Base-by-base conservation (phyloP, 2,329 filamentous ascomycete species). In the Stagonosporopsis rhizophila region DNA sequence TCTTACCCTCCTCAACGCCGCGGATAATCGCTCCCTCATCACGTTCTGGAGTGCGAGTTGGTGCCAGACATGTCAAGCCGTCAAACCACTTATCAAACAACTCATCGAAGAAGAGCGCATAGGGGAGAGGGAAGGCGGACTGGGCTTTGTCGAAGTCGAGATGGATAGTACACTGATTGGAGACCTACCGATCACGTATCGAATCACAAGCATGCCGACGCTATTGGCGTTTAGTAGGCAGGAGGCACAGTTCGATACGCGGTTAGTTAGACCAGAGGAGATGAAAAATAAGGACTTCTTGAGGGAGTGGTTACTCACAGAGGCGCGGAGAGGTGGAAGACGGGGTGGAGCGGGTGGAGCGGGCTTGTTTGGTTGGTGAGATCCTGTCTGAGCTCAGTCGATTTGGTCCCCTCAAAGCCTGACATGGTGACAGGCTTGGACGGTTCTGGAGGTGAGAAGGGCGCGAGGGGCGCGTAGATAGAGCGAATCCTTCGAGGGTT, bases 11-110 rank as follows among this genome's bases (percentile, higher is more conserved):
- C 76, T 81, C 58, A 80, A 78, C 15, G 76, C 80, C 9, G 78
- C 75, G 60, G 75, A 70, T 12, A 76, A 79, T 38, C 70, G 73
- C 8, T 74, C 80, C 0, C 67, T 83, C 0, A 75, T 83, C 40
- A 83, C 81, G 0, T 68, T 83, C 11, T 83, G 81, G 81, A 80
- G 75, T 37, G 79, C 81, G 2, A 77, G 76, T 3, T 83, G 79
- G 78, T 80, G 78, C 58, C 66, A 72, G 1, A 77, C 76, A 5
- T 82, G 80, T 66, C 74, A 76, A 22, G 65, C 69, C 9, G 70
- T 82, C 5, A 74, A 75, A 9, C 79, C 80, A 1, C 58, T 82
- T 5, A 47, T 83, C 9, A 68, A 67, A n/a, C 59, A 69, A 2
- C 62, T 83, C 30, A 74, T 83, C 25, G 73, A 78, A 47, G 69